Evolutionary conservation across 768 basidiomycete genomes (phyloP).

Genomic region (Lactarius deliciosus): DNA sequence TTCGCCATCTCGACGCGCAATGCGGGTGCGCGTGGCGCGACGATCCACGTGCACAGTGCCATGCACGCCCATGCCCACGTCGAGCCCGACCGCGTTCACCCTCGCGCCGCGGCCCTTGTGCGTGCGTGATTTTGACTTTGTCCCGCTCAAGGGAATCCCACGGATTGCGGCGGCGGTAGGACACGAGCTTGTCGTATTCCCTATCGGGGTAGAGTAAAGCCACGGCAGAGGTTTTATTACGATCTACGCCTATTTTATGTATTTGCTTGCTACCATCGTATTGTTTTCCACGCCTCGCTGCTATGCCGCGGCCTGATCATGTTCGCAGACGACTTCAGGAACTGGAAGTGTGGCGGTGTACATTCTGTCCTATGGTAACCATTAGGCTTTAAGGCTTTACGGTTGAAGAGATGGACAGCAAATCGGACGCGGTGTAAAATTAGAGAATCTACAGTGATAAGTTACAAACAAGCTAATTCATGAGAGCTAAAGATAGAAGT

Average conservation of each 20-base stretch:
- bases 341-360: neutral
- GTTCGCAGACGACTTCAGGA: neutral
- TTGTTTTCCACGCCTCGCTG: neutral
- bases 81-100: conserved; percentile 59
- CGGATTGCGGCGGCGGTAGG: conserved; percentile 69
- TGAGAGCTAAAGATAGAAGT: conserved; percentile 3
- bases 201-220: conserved; percentile 59
- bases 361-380: neutral
- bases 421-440: conserved; percentile 9
- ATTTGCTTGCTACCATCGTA: conserved; percentile 1
- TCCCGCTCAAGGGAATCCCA: conserved; percentile 58
- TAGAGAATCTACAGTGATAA: conserved; percentile 25
- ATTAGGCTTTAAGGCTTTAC: neutral
- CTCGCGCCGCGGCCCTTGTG: conserved; percentile 62
- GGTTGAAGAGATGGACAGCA: neutral
- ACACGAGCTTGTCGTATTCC: conserved; percentile 55
- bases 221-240: neutral
- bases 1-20: conserved; percentile 71
- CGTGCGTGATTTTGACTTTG: conserved; percentile 76
- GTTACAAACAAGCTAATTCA: conserved; percentile 19
- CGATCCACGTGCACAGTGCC: conserved; percentile 67
- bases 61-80: conserved; percentile 53
- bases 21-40: conserved; percentile 41
- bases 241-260: conserved; percentile 10
- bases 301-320: neutral